Conservation (phyloP, 2,329 filamentous ascomycete genomes). For the Chalaropsis thielavioides region DNA sequence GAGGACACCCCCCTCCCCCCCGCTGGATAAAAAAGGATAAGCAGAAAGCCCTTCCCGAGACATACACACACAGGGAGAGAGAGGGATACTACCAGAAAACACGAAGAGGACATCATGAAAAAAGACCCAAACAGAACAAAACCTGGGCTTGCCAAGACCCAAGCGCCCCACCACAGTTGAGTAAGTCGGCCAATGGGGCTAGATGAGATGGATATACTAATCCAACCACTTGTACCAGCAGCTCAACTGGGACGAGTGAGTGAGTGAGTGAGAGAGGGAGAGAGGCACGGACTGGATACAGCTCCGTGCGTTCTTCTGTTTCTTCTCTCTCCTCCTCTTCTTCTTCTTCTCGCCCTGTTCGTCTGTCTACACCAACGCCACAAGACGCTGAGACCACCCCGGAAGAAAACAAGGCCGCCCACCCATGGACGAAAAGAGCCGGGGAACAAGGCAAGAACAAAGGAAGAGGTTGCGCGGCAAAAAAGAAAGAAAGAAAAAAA, state of each 20-base stretch:
- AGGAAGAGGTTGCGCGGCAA: background rate
- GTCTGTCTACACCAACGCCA: background rate
- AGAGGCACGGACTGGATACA: background rate
- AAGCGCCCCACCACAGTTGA: background rate
- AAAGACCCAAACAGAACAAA: background rate
- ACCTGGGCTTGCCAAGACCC: background rate
- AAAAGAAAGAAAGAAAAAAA: background rate
- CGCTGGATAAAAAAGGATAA: background rate
- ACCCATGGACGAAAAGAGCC: background rate
- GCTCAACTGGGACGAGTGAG: background rate
- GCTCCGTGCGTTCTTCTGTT: background rate
- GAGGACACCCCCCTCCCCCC: too few relatives aligned
- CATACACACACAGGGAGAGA: background rate
- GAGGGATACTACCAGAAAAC: slow-evolving; percentile 1
- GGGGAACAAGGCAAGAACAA: background rate
- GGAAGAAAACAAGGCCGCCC: background rate
- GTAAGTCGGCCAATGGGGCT: background rate
- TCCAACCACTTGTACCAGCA: background rate
- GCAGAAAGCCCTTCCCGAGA: background rate
- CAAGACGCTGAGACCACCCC: background rate
- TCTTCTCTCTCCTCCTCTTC: too few relatives aligned
- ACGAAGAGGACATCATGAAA: background rate
- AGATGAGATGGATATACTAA: background rate
- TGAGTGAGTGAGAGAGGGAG: background rate
- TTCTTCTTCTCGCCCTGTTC: background rate